Evolutionary conservation across 495 filamentous ascomycete species (phyloP), one percentile per base, ranked within the genome.

Genomic region (Stereocaulon alpinum): DNA sequence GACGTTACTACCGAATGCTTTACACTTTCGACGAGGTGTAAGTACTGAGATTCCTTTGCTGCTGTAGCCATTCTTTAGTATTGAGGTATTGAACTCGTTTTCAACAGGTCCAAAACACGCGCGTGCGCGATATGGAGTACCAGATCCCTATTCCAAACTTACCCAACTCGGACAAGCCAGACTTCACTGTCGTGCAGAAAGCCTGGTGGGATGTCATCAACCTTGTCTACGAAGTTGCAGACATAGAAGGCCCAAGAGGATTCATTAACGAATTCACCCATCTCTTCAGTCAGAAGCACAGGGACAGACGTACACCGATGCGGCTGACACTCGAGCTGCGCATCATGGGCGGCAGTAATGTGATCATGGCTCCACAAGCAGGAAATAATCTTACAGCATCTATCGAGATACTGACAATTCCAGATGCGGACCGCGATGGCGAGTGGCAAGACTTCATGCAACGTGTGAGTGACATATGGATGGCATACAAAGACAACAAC

Each of bases 171-270:
- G 67, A 73, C 54, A 73, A 74, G 62, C 65, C 74, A 0, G 74
- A 80, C 64, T 77, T 66, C 62, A 64, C 62, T 17, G 63, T 74
- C 24, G 72, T 76, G 3, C 75, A 74, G 9, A 77, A 92, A 52
- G 89, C 77, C 14, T 92, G 92, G 32, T 86, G 85, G 69, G 92
- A 96, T 72, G 87, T 94, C 59, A 81, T 94, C 27, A 96, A 96
- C 69, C 67, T 96, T 56, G 75, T 75, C 29, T 77, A 74, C 59
- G 71, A 63, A 22, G 64, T 74, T 44, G 64, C 61, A 1, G 69
- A 69, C 7, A 37, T 40, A 37, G 44, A 53, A 20, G 2, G 5
- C 0, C 32, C 32, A 37, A 6, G 32, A 6, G 32, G 29, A 10
- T 6, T 30, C 9, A 6, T 72, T 68, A 9, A 11, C 32, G 11